phyloP scores from a whole-genome alignment of 2,329 filamentous ascomycete species.

The Aspergillus ibericus region DNA sequence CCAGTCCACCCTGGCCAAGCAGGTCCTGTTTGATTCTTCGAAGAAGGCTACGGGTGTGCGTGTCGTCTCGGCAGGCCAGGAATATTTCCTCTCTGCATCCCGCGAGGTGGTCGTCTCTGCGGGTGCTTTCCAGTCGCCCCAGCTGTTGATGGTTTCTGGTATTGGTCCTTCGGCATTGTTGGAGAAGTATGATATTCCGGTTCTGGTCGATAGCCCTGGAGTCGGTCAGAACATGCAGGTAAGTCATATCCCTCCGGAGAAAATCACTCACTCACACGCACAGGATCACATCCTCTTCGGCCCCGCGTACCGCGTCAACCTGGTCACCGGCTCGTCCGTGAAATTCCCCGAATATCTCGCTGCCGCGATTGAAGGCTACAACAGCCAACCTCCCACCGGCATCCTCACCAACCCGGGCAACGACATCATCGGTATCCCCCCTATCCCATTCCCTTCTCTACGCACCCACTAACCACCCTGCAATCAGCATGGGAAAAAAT shows the following conservation, averaged over 20 bases:
- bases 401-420: conserved; percentile 11
- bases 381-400: background rate
- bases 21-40: no score
- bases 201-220: conserved; percentile 1
- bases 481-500: conserved; percentile 26
- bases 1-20: no score
- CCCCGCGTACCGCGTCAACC: conserved; percentile 5
- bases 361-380: conserved; percentile 1
- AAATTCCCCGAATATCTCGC: background rate
- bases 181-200: conserved; percentile 2
- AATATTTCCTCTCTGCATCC: no score
- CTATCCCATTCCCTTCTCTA: no score
- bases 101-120: conserved; percentile 29
- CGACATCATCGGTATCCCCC: background rate
- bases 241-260: no score
- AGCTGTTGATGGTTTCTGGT: conserved; percentile 45
- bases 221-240: conserved; percentile 16
- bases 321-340: conserved; percentile 2
- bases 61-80: no score
- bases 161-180: conserved; percentile 16
- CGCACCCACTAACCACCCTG: no score
- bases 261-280: no score
- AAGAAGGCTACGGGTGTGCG: no score
- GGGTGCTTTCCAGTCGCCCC: conserved; percentile 52
- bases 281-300: conserved; percentile 15